Percentiles rank a stretch among this genome's conserved stretches.
Conservation (phyloP, 2,329 filamentous ascomycete genomes). For the Penicillium sp. region DNA sequence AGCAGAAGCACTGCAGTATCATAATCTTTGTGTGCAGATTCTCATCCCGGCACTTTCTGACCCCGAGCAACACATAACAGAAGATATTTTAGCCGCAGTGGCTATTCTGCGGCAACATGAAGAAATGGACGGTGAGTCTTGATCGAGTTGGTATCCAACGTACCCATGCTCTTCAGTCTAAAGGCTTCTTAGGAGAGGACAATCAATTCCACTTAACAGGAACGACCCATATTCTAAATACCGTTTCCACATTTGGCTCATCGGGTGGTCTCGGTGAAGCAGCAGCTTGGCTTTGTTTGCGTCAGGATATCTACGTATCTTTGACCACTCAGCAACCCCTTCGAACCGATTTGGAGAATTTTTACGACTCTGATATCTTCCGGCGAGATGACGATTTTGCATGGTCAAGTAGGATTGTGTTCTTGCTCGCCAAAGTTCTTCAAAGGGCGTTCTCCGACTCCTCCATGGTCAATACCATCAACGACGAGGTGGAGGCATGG, state of each 20-base stretch:
- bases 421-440: conserved; percentile 36
- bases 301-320: conserved; percentile 42
- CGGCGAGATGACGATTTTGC: conserved; percentile 36
- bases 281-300: conserved; percentile 41
- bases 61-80: conserved; percentile 22
- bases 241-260: conserved; percentile 38
- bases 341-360: conserved; percentile 37
- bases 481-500: conserved; percentile 24
- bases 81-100: conserved; percentile 34
- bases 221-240: conserved; percentile 38
- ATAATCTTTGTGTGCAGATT: conserved; percentile 35
- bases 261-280: conserved; percentile 42
- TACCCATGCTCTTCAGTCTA: background rate
- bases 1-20: conserved; percentile 33
- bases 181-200: conserved; percentile 25
- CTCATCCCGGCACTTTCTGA: conserved; percentile 35
- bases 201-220: conserved; percentile 38
- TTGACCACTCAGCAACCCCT: conserved; percentile 36
- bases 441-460: conserved; percentile 18
- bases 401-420: conserved; percentile 39
- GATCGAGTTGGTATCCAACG: background rate
- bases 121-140: conserved; percentile 31
- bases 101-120: conserved; percentile 38
- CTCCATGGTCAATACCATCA: background rate
- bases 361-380: conserved; percentile 34